Percentiles rank a stretch among this genome's conserved stretches.
Evolutionary conservation across 305 asterid species (phyloP).

Genomic region (Solanum chacoense): DNA sequence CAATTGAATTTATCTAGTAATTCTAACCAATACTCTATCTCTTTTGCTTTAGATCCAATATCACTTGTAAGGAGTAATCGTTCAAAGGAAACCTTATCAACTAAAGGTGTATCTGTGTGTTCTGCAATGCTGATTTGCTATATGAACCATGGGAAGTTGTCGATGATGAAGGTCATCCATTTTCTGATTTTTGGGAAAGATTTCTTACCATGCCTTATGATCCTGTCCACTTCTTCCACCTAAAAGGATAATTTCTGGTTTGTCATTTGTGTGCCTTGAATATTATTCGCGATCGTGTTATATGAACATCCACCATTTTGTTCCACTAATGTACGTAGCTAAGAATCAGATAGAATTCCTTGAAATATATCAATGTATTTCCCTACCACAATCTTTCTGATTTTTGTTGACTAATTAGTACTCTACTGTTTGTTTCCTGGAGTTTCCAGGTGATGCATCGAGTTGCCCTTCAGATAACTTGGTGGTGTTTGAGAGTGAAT

Average conservation of each 20-base stretch:
- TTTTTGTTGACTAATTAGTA: not conserved
- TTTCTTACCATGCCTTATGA: conserved; percentile 74
- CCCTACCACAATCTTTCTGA: not conserved
- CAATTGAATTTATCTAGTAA: not conserved
- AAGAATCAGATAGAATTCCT: not conserved
- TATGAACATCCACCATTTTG: not conserved
- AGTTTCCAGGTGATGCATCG: conserved; percentile 45
- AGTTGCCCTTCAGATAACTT: conserved; percentile 42
- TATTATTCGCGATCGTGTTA: not conserved
- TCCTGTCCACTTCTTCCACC: conserved; percentile 90
- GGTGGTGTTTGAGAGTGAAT: conserved; percentile 62
- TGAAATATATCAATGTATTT: not conserved
- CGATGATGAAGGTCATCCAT: conserved; percentile 56
- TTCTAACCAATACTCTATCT: not conserved
- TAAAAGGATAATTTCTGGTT: conserved; percentile 64
- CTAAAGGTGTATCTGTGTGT: conserved; percentile 52
- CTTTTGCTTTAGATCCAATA: conserved; percentile 49
- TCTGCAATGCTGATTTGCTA: conserved; percentile 78
- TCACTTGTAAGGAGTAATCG: conserved; percentile 79
- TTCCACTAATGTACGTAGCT: not conserved
- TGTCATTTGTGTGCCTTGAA: not conserved
- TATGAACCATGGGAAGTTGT: conserved; percentile 90
- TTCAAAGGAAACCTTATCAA: conserved; percentile 59
- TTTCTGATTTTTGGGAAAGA: conserved; percentile 71
- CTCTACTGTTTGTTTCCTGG: not conserved